A percentile compares a stretch with the other conserved stretches of the same genome.
These are phyloP conservation scores for Picocystis sp. DNA, from an alignment of 163 green algal species.

Conservation along the genomic window DNA sequence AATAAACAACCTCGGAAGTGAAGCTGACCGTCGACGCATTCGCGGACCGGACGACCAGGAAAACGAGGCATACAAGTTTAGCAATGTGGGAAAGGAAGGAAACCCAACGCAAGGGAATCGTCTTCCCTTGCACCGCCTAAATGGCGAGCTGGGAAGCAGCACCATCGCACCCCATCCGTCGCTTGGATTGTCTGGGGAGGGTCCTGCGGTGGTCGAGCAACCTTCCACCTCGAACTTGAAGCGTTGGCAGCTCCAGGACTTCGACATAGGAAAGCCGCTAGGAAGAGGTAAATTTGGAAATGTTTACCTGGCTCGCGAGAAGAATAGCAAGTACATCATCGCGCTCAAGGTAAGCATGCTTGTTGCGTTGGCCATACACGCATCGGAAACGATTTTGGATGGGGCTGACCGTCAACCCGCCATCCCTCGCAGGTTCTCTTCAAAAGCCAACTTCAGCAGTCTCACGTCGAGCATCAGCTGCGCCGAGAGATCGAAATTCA, in stretches of 20 bases:
- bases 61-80: too few species aligned
- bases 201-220: too few species aligned
- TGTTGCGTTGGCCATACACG: too few species aligned
- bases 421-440: conserved; percentile 64
- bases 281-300: conserved; percentile 97
- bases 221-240: background rate
- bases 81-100: too few species aligned
- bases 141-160: too few species aligned
- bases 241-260: conserved; percentile 56
- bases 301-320: conserved; percentile 94
- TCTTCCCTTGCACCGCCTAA: too few species aligned
- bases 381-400: background rate
- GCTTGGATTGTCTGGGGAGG: too few species aligned
- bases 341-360: conserved; percentile 72
- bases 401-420: background rate
- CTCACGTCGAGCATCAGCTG: conserved; percentile 95
- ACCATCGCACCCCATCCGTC: too few species aligned
- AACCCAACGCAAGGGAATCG: too few species aligned
- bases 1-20: too few species aligned
- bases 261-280: conserved; percentile 95
- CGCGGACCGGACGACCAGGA: too few species aligned
- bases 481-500: conserved; percentile 98
- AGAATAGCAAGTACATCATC: conserved; percentile 79
- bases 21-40: too few species aligned
- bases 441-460: conserved; percentile 87